phyloP scores from a whole-genome alignment of 176 grass and related monocot genomes.

The Saccharum spontaneum region DNA sequence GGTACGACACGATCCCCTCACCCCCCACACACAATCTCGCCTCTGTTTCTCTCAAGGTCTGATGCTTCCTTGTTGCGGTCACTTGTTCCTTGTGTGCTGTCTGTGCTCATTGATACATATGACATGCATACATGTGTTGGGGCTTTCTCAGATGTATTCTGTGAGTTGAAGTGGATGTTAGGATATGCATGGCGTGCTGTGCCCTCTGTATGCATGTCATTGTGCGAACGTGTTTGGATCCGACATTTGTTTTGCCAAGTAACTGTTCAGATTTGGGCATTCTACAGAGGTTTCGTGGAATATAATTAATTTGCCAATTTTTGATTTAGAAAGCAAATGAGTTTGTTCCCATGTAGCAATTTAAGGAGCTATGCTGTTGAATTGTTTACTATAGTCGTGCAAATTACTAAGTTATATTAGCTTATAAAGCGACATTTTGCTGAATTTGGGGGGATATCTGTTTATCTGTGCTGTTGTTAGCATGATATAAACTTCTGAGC shows the following conservation, averaged over 20 bases:
- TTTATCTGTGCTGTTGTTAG: too few species aligned
- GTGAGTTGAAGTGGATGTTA: slow-evolving; percentile 18
- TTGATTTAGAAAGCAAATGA: neutral
- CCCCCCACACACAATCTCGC: too few species aligned
- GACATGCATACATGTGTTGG: slow-evolving; percentile 9
- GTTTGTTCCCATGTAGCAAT: neutral
- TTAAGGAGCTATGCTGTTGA: too few species aligned
- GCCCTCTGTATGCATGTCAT: neutral
- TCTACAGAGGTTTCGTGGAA: neutral
- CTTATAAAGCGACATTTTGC: too few species aligned
- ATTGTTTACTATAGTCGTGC: too few species aligned
- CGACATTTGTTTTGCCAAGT: neutral
- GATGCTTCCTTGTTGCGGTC: neutral
- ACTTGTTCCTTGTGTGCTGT: neutral
- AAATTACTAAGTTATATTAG: too few species aligned
- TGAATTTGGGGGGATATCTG: too few species aligned
- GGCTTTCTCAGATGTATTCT: neutral
- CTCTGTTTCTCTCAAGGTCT: slow-evolving; percentile 3
- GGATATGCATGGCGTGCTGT: neutral
- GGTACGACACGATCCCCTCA: slow-evolving; percentile 19
- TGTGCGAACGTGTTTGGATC: neutral
- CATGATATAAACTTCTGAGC: too few species aligned
- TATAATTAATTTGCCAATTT: neutral
- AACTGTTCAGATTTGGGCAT: neutral
- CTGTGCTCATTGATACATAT: neutral